These are phyloP conservation scores for Scutellaria minor DNA, from an alignment of 257 asterid species.

Conservation along the genomic window DNA sequence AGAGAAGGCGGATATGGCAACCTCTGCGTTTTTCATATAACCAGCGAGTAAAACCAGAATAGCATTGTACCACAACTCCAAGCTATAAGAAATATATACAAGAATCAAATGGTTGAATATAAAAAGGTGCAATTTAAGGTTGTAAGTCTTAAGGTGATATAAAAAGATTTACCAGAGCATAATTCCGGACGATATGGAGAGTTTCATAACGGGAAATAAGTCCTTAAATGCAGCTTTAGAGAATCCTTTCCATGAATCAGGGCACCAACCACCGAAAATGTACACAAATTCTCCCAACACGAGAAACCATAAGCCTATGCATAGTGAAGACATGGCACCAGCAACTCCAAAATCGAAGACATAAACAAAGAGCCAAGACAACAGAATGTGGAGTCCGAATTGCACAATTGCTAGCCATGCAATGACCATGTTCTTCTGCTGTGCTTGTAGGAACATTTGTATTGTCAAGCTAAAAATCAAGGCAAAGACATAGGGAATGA, in stretches of 20 bases:
- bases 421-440: constrained; percentile 58
- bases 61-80: constrained; percentile 69
- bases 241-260: constrained; percentile 64
- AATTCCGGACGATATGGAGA: constrained; percentile 61
- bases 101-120: neutral
- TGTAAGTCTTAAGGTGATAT: too few species aligned
- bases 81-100: constrained; percentile 28
- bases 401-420: constrained; percentile 55
- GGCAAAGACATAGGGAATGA: constrained; percentile 55
- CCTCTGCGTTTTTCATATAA: constrained; percentile 60
- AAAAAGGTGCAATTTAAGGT: neutral
- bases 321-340: constrained; percentile 52
- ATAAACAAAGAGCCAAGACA: constrained; percentile 62
- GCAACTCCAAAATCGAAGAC: constrained; percentile 44
- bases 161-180: constrained; percentile 54
- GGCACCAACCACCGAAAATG: constrained; percentile 72
- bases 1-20: constrained; percentile 53
- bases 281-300: constrained; percentile 56
- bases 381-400: constrained; percentile 49
- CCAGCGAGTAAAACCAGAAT: constrained; percentile 68
- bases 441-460: constrained; percentile 74
- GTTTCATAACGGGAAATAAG: constrained; percentile 33
- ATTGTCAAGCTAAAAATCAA: constrained; percentile 57
- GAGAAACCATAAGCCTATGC: constrained; percentile 53
- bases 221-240: constrained; percentile 52